Percentiles rank a stretch among this genome's conserved stretches.
Conservation (phyloP, 2,329 filamentous ascomycete genomes). For the Dichotomopilus funicola region DNA sequence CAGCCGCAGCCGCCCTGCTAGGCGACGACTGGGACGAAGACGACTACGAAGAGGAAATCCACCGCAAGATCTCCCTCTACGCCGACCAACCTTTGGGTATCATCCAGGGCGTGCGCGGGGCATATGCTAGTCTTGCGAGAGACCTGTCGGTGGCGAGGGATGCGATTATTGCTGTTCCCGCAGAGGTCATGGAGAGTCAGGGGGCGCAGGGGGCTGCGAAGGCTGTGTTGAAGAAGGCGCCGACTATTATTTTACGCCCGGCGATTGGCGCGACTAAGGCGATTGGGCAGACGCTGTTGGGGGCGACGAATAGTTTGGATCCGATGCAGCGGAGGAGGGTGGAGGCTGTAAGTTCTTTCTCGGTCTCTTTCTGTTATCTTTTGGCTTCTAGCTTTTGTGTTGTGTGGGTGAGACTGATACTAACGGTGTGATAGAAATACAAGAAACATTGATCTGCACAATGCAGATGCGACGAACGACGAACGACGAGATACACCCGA, state of each 20-base stretch:
- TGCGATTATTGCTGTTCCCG: slow-evolving; percentile 90
- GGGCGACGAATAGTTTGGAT: slow-evolving; percentile 87
- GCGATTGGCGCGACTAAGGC: slow-evolving; percentile 86
- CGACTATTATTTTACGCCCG: slow-evolving; percentile 87
- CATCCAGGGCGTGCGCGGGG: slow-evolving; percentile 75
- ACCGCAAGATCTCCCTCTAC: slow-evolving; percentile 80
- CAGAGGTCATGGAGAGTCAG: slow-evolving; percentile 80
- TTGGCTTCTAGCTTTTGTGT: not conserved
- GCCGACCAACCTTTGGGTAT: slow-evolving; percentile 91
- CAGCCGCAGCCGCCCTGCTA: not conserved
- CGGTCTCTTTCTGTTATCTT: not conserved
- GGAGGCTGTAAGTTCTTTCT: slow-evolving; percentile 70
- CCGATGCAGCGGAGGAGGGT: slow-evolving; percentile 71
- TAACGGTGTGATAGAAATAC: slow-evolving; percentile 37
- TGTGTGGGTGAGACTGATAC: slow-evolving; percentile 1
- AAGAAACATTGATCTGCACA: slow-evolving; percentile 33
- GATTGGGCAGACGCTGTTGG: slow-evolving; percentile 81
- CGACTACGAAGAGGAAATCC: slow-evolving; percentile 61
- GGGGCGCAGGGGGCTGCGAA: slow-evolving; percentile 73
- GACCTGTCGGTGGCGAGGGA: slow-evolving; percentile 84
- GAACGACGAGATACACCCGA: not conserved
- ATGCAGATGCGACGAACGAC: not conserved
- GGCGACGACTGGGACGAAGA: slow-evolving; percentile 39
- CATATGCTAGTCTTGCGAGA: slow-evolving; percentile 73
- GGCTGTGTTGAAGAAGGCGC: slow-evolving; percentile 72